Evolutionary conservation across 129 eudicot genomes (phyloP).

Genomic region (Centaurea solstitialis): DNA sequence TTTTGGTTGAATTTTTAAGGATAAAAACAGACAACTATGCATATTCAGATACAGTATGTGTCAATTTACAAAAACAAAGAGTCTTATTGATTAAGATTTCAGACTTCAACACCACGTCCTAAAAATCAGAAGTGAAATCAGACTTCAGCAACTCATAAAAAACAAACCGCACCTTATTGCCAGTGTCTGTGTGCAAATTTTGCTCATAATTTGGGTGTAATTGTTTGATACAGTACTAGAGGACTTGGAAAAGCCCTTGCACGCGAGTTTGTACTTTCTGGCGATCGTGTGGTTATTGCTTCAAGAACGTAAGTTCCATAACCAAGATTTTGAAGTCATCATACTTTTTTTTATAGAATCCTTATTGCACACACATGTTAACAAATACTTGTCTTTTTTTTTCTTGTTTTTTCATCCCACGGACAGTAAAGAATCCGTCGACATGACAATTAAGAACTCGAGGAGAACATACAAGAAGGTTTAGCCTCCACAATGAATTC

Average conservation of each 20-base stretch:
- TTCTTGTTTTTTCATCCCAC: slow-evolving; percentile 10
- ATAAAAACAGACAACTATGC: no score
- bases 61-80: no score
- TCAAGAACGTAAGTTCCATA: slow-evolving; percentile 61
- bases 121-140: no score
- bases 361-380: background rate
- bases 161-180: no score
- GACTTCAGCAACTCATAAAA: no score
- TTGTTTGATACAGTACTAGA: slow-evolving; percentile 58
- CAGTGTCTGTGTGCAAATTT: background rate
- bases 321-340: slow-evolving; percentile 2
- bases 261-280: slow-evolving; percentile 80
- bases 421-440: slow-evolving; percentile 68
- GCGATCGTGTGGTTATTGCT: slow-evolving; percentile 76
- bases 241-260: slow-evolving; percentile 92
- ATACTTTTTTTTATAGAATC: background rate
- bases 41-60: no score
- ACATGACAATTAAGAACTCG: slow-evolving; percentile 64
- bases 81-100: no score
- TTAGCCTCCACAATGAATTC: slow-evolving; percentile 35
- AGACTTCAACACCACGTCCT: no score
- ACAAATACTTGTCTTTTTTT: background rate
- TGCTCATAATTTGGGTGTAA: background rate
- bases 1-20: no score
- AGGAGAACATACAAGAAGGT: slow-evolving; percentile 56